Evolutionary conservation across 257 asterid genomes (phyloP), one percentile per base, ranked within the genome.

Genomic region (Paraleonurus japonicus): DNA sequence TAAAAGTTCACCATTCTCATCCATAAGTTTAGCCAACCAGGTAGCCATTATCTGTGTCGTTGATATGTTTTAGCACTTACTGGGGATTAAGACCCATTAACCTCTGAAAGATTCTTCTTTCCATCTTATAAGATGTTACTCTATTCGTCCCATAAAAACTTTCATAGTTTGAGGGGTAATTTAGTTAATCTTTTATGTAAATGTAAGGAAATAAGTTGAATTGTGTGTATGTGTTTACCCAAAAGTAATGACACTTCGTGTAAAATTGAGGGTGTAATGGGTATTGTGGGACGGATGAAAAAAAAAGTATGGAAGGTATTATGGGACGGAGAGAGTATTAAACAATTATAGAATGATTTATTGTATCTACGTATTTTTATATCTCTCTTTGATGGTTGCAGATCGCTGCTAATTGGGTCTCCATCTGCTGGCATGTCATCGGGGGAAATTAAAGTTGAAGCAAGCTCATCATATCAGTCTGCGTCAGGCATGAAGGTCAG

Each of bases 401-500:
- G 97, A 79, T 89, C 97, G 32, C 71, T 82, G 75, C 82, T 90
- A 16, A 79, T 85, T 51, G 82, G 81, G 20, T 81, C 85, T 16
- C 71, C 88, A 27, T 73, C 81, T 22, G 74, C 75, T 72, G 87
- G 81, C 61, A 78, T 74, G 43, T 78, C 89, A 3, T 85, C 84
- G 5, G 83, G 82, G 50, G 88, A 83, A 71, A 74, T 80, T 5
- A 85, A 78, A 81, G 55, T 70, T 66, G 92, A 85, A 74, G 20
- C 77, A 8, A 50, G 78, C 81, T 69, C 89, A 30, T 77, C 84
- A 26, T 61, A 39, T 66, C 81, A 61, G 51, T 77, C 92, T 28
- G 75, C 74, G 54, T 82, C 85, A 9, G 80, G 86, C 84, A 35
- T 81, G 60, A 87, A 90, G 95, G 97, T 93, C 67, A 62, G 83